phyloP scores from a whole-genome alignment of 306 rosid species.

The Hylodesmum podocarpum region DNA sequence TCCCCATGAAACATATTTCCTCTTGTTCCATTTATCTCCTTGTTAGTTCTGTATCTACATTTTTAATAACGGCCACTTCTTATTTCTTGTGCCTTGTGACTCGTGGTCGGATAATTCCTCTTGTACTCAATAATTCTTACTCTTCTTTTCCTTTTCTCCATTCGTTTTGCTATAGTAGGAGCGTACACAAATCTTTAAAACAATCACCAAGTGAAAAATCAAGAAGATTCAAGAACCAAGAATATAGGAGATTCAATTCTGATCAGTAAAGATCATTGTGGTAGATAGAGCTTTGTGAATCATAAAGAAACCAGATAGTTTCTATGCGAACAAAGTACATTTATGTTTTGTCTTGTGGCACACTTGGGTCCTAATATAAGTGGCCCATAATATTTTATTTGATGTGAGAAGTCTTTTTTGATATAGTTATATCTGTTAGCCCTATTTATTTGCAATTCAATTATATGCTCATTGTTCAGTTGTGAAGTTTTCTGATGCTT shows the following conservation, averaged over 20 bases:
- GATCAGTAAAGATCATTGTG: conserved; percentile 9
- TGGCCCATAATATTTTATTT: not conserved
- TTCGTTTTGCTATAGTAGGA: not conserved
- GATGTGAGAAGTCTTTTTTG: not conserved
- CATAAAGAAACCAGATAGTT: conserved; percentile 14
- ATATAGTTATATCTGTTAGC: not conserved
- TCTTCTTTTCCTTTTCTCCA: not conserved
- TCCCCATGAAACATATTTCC: conserved; percentile 29
- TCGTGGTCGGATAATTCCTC: conserved; percentile 1
- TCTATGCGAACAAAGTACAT: not conserved
- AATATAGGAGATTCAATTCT: not conserved
- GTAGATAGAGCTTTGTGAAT: conserved; percentile 11
- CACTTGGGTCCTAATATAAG: not conserved
- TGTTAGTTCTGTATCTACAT: conserved; percentile 28
- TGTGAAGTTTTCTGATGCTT: not conserved
- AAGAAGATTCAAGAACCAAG: conserved; percentile 19
- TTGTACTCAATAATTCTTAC: not conserved
- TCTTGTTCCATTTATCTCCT: conserved; percentile 3
- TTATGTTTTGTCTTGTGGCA: not conserved
- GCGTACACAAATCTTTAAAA: not conserved
- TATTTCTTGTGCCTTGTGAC: conserved; percentile 3
- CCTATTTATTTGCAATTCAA: not conserved
- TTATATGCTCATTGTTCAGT: not conserved
- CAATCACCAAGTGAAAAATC: not conserved
- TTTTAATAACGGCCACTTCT: conserved; percentile 31